Base-by-base conservation (phyloP, 768 basidiomycete species). In the Artomyces pyxidatus region DNA sequence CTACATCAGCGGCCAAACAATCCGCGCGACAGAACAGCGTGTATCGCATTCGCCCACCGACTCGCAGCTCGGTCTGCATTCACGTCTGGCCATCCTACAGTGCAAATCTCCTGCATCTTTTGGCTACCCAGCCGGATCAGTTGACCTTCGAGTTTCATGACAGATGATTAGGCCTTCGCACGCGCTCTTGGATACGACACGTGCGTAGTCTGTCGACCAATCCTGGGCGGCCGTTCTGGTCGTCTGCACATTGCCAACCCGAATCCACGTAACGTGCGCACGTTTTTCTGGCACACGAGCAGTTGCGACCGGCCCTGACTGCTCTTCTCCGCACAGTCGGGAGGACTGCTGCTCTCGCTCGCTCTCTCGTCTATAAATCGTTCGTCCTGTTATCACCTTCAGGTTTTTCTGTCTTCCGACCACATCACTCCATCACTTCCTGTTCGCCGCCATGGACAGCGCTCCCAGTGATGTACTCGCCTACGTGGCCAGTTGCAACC, bases 401-500 rank as follows among this genome's bases (percentile, higher is more conserved):
- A 17, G 27, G 2, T 37, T 35, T 23, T 26, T 35, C 19, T 26
- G 22, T 40, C 28, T 19, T 25, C 45, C 9, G 17, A 11, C 38
- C 39, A 7, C 27, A 23, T 9, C 23, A n/a, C 5, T 5, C 16
- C 39, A 16, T 16, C 25, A 17, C 12, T 25, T 37, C 4, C 12
- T 10, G 26, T 6, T 32, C 35, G 12, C 26, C 16, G 43, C 14
- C 22, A 54, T 55, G 49, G 49, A 55, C 21, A 9, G 47, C 29
- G 19, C 57, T 17, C 30, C 41, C 16, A 58, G 50, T 40, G 62
- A 63, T 38, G 37, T 43, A 12, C 21, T 57, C 2, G 4, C 59
- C 8, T 74, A 74, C 59, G 49, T 63, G 1, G 71, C 62, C 0
- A 59, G 64, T 25, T 68, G 65, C 58, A 75, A 75, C 58, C 75